These are phyloP conservation scores for Plectranthus barbatus DNA, from an alignment of 257 asterid genomes.

Conservation along the genomic window DNA sequence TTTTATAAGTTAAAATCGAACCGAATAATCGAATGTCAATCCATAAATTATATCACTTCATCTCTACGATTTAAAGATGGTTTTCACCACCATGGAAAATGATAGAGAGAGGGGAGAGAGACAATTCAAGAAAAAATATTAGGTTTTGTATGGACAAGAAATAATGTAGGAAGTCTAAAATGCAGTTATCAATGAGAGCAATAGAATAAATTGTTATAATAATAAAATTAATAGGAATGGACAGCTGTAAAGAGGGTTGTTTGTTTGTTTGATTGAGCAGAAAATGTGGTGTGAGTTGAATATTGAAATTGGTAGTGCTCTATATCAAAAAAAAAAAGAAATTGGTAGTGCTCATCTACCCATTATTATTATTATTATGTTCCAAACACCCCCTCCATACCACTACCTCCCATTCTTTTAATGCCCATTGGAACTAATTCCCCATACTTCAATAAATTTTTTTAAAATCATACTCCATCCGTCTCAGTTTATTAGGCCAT, in stretches of 20 bases:
- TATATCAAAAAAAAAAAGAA: no score
- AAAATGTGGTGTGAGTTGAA: constrained; percentile 2
- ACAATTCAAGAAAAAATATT: background rate
- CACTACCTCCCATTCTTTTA: no score
- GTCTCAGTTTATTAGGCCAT: no score
- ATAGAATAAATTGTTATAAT: background rate
- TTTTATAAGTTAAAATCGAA: no score
- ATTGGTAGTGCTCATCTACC: background rate
- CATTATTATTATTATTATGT: no score
- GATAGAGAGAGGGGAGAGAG: background rate
- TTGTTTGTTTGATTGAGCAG: constrained; percentile 6
- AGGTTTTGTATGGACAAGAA: background rate
- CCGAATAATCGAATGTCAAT: no score
- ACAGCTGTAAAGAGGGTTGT: background rate
- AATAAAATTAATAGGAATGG: background rate
- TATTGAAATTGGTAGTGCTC: background rate
- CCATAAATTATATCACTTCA: no score
- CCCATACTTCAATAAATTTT: no score
- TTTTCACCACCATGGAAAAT: background rate
- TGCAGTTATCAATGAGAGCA: background rate
- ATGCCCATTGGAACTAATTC: no score
- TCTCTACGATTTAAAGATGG: background rate
- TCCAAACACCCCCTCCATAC: background rate
- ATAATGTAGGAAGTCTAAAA: background rate
- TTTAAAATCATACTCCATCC: no score